Base-by-base conservation (phyloP, 2,329 filamentous ascomycete genomes). In the Fusarium pininemorale region DNA sequence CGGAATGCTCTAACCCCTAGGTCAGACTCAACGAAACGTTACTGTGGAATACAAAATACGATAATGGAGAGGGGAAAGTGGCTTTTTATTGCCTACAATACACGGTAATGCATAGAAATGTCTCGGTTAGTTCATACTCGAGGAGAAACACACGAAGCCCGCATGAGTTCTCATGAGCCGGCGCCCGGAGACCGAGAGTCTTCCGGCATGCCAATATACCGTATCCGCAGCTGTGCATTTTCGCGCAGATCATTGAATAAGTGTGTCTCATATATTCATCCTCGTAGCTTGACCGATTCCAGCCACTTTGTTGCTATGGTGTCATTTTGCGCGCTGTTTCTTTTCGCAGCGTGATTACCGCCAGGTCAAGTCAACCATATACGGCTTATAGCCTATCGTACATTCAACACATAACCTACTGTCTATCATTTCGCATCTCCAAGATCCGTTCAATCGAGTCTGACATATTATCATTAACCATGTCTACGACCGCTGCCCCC, bases 241-340 rank as follows among this genome's bases (percentile, higher is more conserved):
- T 41, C 10, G 20, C 6, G 14, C 1, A 39, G 24, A 16, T 26
- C 5, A 14, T 15, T 0, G 7, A 14, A 15, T 22, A 5, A 6
- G 7, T 2, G 4, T 16, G 1, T 32, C 7, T 32, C 10, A 1
- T 9, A n/a, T 13, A 1, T 16, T 39, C 0, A 5, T 54, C n/a
- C 8, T 28, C 24, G 35, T 26, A 11, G 4, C 35, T 37, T 6
- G 16, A 7, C 3, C 18, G 6, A 13, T 28, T 26, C 12, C 18
- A 54, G 13, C 12, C 18, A 12, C 8, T 9, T 2, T 16, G 5
- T 15, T 3, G 18, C 11, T 13, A 12, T 15, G 22, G 6, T 9
- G 22, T n/a, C 39, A 2, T 6, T 42, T 42, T 16, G 1, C 14
- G 5, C 22, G 0, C 9, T 15, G 22, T 44, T 35, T 35, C 32